A percentile compares a stretch with the other conserved stretches of the same genome.
Evolutionary conservation across 139 green algal species (phyloP).

Genomic region (Auxenochlorella pyrenoidosa): DNA sequence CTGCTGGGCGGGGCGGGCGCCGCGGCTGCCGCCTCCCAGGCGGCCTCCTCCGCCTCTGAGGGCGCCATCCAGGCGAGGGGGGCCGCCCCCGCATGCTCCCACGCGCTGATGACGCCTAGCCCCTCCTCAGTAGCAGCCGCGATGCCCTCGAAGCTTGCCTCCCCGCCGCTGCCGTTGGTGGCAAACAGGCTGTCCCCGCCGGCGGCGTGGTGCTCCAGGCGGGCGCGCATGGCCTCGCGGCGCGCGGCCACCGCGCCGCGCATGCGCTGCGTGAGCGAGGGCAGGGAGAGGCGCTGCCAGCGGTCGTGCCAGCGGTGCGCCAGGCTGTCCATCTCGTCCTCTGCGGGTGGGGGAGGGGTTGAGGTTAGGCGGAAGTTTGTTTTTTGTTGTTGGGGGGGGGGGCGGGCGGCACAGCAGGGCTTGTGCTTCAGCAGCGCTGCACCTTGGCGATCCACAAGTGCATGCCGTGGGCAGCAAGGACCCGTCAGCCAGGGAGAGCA

Average conservation of each 20-base stretch:
- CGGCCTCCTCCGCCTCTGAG: not conserved
- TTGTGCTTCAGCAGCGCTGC: no score
- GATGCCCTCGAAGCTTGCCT: not conserved
- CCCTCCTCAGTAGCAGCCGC: constrained; percentile 6
- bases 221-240: not conserved
- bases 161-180: not conserved
- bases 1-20: not conserved
- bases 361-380: not conserved
- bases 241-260: not conserved
- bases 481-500: no score
- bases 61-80: not conserved
- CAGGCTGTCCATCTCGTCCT: constrained; percentile 44
- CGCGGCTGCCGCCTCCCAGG: not conserved
- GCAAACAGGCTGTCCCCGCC: not conserved
- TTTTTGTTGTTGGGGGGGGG: no score
- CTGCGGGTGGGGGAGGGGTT: not conserved
- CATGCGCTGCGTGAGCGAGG: constrained; percentile 35
- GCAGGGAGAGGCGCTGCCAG: constrained; percentile 22
- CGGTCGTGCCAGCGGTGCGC: constrained; percentile 24
- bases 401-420: no score
- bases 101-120: not conserved
- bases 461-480: no score
- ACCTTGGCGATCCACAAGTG: no score
- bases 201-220: not conserved
- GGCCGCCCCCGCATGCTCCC: constrained; percentile 1